Conservation (phyloP, 371 early-diverging fungal species). For the Haplosporangium sp. region DNA sequence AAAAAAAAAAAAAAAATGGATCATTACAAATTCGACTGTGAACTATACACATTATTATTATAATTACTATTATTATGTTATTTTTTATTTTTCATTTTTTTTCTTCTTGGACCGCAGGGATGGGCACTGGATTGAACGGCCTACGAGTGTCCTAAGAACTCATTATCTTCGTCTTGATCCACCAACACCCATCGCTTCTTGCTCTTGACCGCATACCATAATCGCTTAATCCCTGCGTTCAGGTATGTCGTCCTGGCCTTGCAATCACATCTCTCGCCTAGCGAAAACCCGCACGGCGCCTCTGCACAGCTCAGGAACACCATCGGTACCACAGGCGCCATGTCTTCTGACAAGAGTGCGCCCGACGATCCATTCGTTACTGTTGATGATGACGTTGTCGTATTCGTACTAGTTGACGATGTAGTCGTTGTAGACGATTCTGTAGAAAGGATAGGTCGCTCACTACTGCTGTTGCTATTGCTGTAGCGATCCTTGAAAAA, state of each 20-base stretch:
- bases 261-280: slow-evolving; percentile 48
- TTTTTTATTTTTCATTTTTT: background rate
- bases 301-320: slow-evolving; percentile 50
- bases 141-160: slow-evolving; percentile 18
- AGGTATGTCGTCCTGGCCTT: slow-evolving; percentile 34
- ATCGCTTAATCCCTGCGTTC: slow-evolving; percentile 46
- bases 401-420: background rate
- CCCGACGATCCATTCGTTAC: background rate
- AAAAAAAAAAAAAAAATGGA: background rate
- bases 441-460: background rate
- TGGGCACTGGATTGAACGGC: no score
- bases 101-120: no score
- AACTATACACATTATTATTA: no score
- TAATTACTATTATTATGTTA: background rate
- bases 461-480: background rate
- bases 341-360: background rate
- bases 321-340: slow-evolving; percentile 25
- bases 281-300: slow-evolving; percentile 38
- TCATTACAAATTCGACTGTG: no score
- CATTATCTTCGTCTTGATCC: slow-evolving; percentile 36
- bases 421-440: background rate
- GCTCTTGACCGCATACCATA: slow-evolving; percentile 42
- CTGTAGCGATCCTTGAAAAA: slow-evolving; percentile 31
- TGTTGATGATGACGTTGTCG: background rate
- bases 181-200: slow-evolving; percentile 48